These are phyloP conservation scores for Leishmania turanica DNA, from an alignment of 208 protist species.

Conservation along the genomic window DNA sequence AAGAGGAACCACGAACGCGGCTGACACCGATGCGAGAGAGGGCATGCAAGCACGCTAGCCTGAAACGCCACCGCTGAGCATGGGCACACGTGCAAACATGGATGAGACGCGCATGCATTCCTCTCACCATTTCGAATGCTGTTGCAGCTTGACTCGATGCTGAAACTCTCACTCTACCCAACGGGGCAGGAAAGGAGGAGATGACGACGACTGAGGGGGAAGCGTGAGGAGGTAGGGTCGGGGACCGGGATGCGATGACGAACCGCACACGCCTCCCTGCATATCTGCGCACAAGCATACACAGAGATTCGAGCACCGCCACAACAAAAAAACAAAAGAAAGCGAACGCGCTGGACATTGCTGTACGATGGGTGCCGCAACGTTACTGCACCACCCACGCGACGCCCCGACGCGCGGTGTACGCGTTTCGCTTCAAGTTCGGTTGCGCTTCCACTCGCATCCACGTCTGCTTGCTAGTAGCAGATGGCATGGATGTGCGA, in stretches of 20 bases:
- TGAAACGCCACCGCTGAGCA: neutral
- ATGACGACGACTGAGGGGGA: neutral
- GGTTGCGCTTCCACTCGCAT: conserved; percentile 38
- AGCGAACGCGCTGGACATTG: neutral
- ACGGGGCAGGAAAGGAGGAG: neutral
- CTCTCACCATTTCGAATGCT: neutral
- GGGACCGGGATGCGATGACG: neutral
- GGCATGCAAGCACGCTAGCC: neutral
- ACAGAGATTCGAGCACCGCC: neutral
- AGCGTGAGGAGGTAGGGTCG: neutral
- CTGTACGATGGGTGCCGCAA: neutral
- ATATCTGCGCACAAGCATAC: neutral
- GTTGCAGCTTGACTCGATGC: neutral
- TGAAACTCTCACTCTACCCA: neutral
- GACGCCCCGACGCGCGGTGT: conserved; percentile 39
- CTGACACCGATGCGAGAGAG: neutral
- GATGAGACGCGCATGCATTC: neutral
- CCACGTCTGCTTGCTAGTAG: neutral
- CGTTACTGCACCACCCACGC: conserved; percentile 57
- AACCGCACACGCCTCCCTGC: no score
- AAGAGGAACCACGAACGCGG: neutral
- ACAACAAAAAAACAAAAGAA: no score
- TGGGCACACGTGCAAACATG: neutral
- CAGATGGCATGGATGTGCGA: neutral
- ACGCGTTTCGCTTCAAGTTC: conserved; percentile 30